Base-by-base conservation (phyloP, 768 basidiomycete species). In the Hericium rajendrae region DNA sequence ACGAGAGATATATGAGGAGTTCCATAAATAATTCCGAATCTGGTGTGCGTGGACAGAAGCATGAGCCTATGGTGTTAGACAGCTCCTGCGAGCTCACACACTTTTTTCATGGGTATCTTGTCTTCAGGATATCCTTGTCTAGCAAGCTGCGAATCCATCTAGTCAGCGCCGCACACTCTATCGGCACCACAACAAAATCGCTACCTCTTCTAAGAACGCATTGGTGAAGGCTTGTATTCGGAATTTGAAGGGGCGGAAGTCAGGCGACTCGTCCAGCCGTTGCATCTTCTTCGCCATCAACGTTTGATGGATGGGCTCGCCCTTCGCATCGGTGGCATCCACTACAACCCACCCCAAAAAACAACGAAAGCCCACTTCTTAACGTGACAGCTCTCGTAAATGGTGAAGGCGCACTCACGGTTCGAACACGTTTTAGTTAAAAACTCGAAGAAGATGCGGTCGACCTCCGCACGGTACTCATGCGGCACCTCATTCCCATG, bases 241-340 rank as follows among this genome's bases (percentile, higher is more conserved):
- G 74, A 99, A 99, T 72, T 97, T 97, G 83, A 99, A 98, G 51
- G 95, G 95, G 26, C 95, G 83, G 72, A 95, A 99, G 71, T 98
- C 95, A 46, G 86, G 84, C 39, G 91, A 94, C 74, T 97, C 95
- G 69, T 97, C 94, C 56, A 98, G 77, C 54, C 92, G 85, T 65
- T 93, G 90, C 95, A 99, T 98, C 78, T 91, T 91, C 78, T 97
- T 97, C 0, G 94, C 88, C 95, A 99, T 99, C 65, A 98, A 78
- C 38, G 92, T 92, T 72, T 99, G 95, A 68, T 99, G 95, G 57
- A 99, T 93, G 48, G 90, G 86, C 69, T 99, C 95, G 53, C 95
- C 95, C 70, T 99, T 99, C 32, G 82, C 78, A 68, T 98, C 97
- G 51, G 85, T 88, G 4, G 90, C 87, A 57, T 97, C 92, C 72